Evolutionary conservation across 179 eudicot species (phyloP).

Genomic region (Spinacia oleracea): DNA sequence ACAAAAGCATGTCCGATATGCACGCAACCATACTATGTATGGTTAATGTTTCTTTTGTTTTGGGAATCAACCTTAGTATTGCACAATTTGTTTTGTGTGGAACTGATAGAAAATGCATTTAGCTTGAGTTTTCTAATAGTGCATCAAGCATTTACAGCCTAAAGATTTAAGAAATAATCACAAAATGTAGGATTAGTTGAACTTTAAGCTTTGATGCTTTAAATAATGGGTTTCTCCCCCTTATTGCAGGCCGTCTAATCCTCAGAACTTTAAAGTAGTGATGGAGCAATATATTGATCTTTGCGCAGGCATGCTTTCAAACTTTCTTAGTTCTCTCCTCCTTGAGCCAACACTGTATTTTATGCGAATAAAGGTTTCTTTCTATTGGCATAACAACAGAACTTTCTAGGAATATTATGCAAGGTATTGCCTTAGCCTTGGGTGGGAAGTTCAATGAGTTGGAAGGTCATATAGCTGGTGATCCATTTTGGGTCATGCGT

Average conservation of each 20-base stretch:
- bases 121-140: background rate
- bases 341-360: background rate
- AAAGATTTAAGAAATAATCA: background rate
- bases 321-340: background rate
- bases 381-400: conserved; percentile 42
- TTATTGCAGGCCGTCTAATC: conserved; percentile 74
- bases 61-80: background rate
- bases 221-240: conserved; percentile 8
- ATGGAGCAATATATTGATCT: conserved; percentile 73
- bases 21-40: too few species aligned
- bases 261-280: conserved; percentile 55
- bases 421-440: conserved; percentile 83
- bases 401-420: conserved; percentile 80
- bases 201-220: background rate
- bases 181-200: background rate
- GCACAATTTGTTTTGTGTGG: conserved; percentile 6
- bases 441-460: conserved; percentile 59
- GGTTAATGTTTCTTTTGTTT: background rate
- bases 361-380: background rate
- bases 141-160: background rate
- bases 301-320: conserved; percentile 62
- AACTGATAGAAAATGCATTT: background rate
- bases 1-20: background rate
- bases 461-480: conserved; percentile 79
- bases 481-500: conserved; percentile 90